These are phyloP conservation scores for Clonostachys rhizophaga DNA, from an alignment of 2,329 filamentous ascomycete species.

Conservation along the genomic window DNA sequence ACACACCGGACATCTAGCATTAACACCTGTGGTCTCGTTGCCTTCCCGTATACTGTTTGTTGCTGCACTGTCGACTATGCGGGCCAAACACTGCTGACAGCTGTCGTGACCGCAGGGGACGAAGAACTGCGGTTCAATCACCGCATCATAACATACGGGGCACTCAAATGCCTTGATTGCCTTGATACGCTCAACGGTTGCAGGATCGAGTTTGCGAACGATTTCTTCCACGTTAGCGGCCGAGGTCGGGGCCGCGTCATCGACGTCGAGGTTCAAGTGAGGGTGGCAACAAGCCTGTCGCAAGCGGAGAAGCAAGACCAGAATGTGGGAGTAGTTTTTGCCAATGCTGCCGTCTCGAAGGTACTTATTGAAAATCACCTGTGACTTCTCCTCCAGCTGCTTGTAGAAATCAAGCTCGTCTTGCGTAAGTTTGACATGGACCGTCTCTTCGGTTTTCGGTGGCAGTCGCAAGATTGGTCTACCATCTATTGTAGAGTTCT, in stretches of 20 bases:
- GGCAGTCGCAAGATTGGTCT: slow-evolving; percentile 76
- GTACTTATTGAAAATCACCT: slow-evolving; percentile 73
- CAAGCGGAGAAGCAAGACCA: slow-evolving; percentile 77
- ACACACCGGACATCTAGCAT: slow-evolving; percentile 66
- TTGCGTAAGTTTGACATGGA: slow-evolving; percentile 65
- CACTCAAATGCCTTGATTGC: slow-evolving; percentile 64
- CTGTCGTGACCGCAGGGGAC: slow-evolving; percentile 79
- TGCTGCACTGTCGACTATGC: slow-evolving; percentile 57
- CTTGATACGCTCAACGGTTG: slow-evolving; percentile 65
- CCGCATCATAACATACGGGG: slow-evolving; percentile 75
- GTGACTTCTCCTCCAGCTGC: slow-evolving; percentile 63
- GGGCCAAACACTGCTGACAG: slow-evolving; percentile 72
- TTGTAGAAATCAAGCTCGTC: slow-evolving; percentile 78
- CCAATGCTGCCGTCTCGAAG: slow-evolving; percentile 63
- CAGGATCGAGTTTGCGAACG: slow-evolving; percentile 52
- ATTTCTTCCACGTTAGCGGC: slow-evolving; percentile 50
- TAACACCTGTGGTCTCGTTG: slow-evolving; percentile 20
- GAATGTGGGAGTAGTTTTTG: slow-evolving; percentile 68
- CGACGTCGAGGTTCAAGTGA: slow-evolving; percentile 21
- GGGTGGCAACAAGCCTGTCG: slow-evolving; percentile 60
- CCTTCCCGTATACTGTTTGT: slow-evolving; percentile 52
- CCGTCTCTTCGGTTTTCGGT: slow-evolving; percentile 68
- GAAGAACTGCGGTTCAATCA: slow-evolving; percentile 61
- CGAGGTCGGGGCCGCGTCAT: slow-evolving; percentile 31
- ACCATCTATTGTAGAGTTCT: slow-evolving; percentile 74